Percentiles rank a stretch among this genome's conserved stretches.
These are phyloP conservation scores for Dipodascopsis uninucleata DNA, from an alignment of 805 yeast species.

Conservation along the genomic window DNA sequence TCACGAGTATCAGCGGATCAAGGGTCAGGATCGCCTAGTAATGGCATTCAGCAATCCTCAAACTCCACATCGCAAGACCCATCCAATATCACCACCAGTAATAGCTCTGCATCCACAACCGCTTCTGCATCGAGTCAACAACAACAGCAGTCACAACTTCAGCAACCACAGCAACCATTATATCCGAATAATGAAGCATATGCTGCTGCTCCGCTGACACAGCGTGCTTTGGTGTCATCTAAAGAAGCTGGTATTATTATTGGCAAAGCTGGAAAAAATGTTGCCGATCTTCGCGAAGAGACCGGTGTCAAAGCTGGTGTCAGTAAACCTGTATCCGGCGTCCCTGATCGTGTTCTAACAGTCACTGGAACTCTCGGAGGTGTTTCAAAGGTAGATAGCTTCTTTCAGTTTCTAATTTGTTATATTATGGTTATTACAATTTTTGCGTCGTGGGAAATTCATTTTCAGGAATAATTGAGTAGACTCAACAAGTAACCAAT, in stretches of 20 bases:
- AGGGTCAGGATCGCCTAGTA: too few species aligned
- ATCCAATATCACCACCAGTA: too few species aligned
- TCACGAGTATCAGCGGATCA: too few species aligned
- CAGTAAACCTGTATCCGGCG: constrained; percentile 72
- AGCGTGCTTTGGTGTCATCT: constrained; percentile 66
- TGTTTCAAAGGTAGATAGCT: constrained; percentile 52
- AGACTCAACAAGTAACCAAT: too few species aligned
- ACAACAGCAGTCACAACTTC: too few species aligned
- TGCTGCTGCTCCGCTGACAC: constrained; percentile 28
- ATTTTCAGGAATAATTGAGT: too few species aligned
- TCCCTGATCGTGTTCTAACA: constrained; percentile 77
- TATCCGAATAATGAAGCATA: constrained; percentile 12
- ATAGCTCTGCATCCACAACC: too few species aligned
- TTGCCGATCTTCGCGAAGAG: constrained; percentile 67
- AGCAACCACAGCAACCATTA: too few species aligned
- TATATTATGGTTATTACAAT: background rate
- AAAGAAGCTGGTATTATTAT: constrained; percentile 88
- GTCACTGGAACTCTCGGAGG: constrained; percentile 69
- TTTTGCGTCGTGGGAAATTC: too few species aligned
- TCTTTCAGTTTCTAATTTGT: background rate
- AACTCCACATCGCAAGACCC: too few species aligned
- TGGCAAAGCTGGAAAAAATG: constrained; percentile 78
- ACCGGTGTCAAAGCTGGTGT: constrained; percentile 84
- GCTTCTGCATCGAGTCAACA: too few species aligned
- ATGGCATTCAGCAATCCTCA: too few species aligned